phyloP scores from a whole-genome alignment of 73 alveolate species.

The Blepharisma japonicum region DNA sequence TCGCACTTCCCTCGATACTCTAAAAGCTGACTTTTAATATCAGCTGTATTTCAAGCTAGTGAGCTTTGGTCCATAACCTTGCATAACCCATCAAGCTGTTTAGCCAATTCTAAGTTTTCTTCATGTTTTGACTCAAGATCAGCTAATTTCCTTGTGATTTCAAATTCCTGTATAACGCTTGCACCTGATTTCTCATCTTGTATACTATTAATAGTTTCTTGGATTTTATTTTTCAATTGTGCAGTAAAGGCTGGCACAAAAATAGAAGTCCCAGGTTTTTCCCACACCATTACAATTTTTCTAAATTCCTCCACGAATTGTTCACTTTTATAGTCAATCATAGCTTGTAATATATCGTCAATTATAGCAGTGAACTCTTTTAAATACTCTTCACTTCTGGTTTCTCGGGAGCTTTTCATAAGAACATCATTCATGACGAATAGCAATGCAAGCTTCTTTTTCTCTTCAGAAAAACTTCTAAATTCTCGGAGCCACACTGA shows the following conservation, averaged over 20 bases:
- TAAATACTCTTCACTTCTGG: slow-evolving; percentile 10
- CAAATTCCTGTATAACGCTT: slow-evolving; percentile 9
- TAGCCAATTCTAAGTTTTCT: slow-evolving; percentile 14
- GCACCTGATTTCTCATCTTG: slow-evolving; percentile 26
- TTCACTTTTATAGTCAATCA: background rate
- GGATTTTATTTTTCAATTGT: slow-evolving; percentile 6
- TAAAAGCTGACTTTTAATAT: background rate
- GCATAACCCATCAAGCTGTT: background rate
- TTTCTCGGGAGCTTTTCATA: slow-evolving; percentile 6
- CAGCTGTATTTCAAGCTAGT: background rate
- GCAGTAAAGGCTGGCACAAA: background rate
- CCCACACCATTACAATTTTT: slow-evolving; percentile 29
- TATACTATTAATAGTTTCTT: slow-evolving; percentile 11
- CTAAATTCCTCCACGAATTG: background rate
- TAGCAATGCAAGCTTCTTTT: slow-evolving; percentile 12
- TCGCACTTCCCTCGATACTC: slow-evolving; percentile 15
- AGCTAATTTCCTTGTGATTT: background rate
- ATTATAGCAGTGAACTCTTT: slow-evolving; percentile 25
- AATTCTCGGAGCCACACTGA: slow-evolving; percentile 17
- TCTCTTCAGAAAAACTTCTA: background rate
- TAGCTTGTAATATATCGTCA: background rate
- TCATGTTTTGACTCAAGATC: slow-evolving; percentile 22
- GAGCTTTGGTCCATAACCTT: background rate
- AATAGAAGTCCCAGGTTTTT: background rate
- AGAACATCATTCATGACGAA: slow-evolving; percentile 17